Evolutionary conservation across 371 early-diverging fungal genomes (phyloP), one percentile per base, ranked within the genome.

Genomic region (Haplosporangium sp.): DNA sequence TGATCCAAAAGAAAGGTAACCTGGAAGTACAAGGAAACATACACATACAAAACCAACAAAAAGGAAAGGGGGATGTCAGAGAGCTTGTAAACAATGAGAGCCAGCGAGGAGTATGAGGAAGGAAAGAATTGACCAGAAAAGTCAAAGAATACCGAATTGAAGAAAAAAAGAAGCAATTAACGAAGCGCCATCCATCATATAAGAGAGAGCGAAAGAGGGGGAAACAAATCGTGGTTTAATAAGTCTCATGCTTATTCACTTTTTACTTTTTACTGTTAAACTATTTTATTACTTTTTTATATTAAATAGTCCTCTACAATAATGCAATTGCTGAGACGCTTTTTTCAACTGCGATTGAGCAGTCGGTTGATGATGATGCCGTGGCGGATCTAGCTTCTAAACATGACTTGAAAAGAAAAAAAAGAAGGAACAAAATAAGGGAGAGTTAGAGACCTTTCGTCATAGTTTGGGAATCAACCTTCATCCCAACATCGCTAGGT

Each of bases 1-100:
- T 70, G 59, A 71, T 61, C 53, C 8, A 38, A 45, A 62, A 62
- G 37, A 9, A 67, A 60, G 47, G 57, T 45, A 57, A 52, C 66
- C 58, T 65, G 66, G 66, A 55, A 37, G 37, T 37, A 9, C 20
- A 35, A 19, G 38, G 57, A 40, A 4, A 50, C 63, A 15, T 3
- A 27, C 52, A 15, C 27, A 27, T 27, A 27, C 27, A 27, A 27
- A 27, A 1, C 27, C 27, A 27, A 27, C 27, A 65, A 44, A 4
- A 55, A 65, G 45, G 35, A 55, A 65, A 57, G 19, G 56, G 56
- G 56, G 65, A 19, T 3, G 62, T 4, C 7, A 4, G 35, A 48
- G 44, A 65, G 65, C 53, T 65, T 42, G 42, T 15, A 3, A 57
- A 55, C 44, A 44, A 55, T 44, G 47, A 63, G 63, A 63, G 63